phyloP scores from a whole-genome alignment of 352 stramenopile species.

The Phytophthora vignae region DNA sequence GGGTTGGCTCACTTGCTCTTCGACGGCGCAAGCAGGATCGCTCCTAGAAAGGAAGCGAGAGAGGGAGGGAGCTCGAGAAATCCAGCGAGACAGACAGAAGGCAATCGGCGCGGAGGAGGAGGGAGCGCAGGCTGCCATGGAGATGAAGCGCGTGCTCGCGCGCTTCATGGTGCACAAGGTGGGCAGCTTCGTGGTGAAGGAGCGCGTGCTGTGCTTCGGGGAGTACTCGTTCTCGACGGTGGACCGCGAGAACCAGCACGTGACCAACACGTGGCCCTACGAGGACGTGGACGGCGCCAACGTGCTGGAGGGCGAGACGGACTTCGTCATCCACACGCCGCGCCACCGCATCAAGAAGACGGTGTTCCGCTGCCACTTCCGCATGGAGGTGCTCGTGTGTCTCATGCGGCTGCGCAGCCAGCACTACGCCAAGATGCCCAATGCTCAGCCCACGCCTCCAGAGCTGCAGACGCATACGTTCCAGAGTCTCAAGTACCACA shows the following conservation, averaged over 20 bases:
- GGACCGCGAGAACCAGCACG: conserved; percentile 69
- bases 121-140: conserved; percentile 33
- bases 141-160: conserved; percentile 67
- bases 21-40: conserved; percentile 8
- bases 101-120: not conserved
- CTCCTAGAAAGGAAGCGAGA: not conserved
- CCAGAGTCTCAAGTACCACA: conserved; percentile 68
- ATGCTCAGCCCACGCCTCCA: conserved; percentile 23
- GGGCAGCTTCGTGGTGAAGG: conserved; percentile 85
- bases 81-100: conserved; percentile 4
- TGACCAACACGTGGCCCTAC: conserved; percentile 88
- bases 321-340: conserved; percentile 81
- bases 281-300: conserved; percentile 73
- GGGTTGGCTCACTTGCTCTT: conserved; percentile 5
- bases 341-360: conserved; percentile 86
- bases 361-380: conserved; percentile 80
- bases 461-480: conserved; percentile 72
- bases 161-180: conserved; percentile 90
- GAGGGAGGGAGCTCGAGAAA: not conserved
- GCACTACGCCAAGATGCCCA: conserved; percentile 53
- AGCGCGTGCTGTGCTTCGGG: conserved; percentile 84
- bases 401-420: conserved; percentile 79
- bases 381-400: conserved; percentile 86
- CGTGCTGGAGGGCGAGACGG: conserved; percentile 76
- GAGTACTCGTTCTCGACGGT: conserved; percentile 79